These are phyloP conservation scores for Backusella parvicylindrica DNA, from an alignment of 192 early-diverging fungal species.

Conservation along the genomic window DNA sequence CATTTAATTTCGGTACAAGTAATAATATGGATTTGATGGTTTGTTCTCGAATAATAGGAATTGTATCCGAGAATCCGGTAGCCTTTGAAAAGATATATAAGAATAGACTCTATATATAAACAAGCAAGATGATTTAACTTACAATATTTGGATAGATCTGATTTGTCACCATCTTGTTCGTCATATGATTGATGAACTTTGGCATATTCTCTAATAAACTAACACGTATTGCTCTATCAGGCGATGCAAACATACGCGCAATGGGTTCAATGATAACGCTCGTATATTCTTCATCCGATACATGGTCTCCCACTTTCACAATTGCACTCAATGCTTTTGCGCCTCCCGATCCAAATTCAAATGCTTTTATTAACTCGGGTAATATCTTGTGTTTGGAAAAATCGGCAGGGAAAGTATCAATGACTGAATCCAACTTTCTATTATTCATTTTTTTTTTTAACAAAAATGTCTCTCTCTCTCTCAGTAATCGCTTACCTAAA, in stretches of 20 bases:
- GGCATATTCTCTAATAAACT: conserved; percentile 80
- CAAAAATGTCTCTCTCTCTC: neutral
- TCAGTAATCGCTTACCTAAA: conserved; percentile 32
- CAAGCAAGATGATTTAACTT: neutral
- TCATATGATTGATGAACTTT: conserved; percentile 66
- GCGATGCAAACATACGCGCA: conserved; percentile 81
- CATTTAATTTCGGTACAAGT: conserved; percentile 70
- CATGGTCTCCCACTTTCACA: conserved; percentile 74
- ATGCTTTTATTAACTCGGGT: conserved; percentile 82
- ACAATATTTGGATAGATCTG: conserved; percentile 88
- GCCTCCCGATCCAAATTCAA: conserved; percentile 78
- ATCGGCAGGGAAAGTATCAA: conserved; percentile 75
- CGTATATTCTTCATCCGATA: conserved; percentile 76
- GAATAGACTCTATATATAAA: neutral
- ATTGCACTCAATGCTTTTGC: conserved; percentile 75
- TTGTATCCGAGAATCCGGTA: conserved; percentile 84
- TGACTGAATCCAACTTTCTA: conserved; percentile 66
- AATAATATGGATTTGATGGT: conserved; percentile 83
- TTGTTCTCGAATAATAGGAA: conserved; percentile 87
- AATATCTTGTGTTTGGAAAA: conserved; percentile 92
- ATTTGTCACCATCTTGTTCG: conserved; percentile 65
- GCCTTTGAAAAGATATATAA: conserved; percentile 42
- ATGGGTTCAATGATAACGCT: conserved; percentile 66
- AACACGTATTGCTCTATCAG: conserved; percentile 84
- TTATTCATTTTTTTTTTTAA: neutral